A percentile compares a stretch with the other conserved stretches of the same genome.
Evolutionary conservation across 495 filamentous ascomycete species (phyloP).

Genomic region (Penicillium paxilli): DNA sequence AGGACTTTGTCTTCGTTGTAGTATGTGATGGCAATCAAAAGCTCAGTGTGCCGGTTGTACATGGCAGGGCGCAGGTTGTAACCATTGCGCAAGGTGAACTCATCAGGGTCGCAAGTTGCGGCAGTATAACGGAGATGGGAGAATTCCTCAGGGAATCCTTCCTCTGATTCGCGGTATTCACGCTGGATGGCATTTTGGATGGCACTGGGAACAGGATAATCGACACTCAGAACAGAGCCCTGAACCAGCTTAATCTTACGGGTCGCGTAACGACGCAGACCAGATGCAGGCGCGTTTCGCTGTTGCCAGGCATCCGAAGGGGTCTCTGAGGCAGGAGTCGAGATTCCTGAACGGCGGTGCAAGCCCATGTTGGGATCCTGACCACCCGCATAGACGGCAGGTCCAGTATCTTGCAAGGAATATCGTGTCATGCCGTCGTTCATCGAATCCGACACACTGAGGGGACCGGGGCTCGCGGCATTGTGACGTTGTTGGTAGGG

Average conservation of each 20-base stretch:
- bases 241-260: constrained; percentile 96
- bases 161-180: constrained; percentile 87
- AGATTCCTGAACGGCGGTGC: constrained; percentile 21
- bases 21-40: constrained; percentile 96
- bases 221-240: constrained; percentile 91
- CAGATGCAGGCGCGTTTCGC: constrained; percentile 66
- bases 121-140: constrained; percentile 97
- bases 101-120: constrained; percentile 95
- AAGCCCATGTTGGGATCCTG: constrained; percentile 53
- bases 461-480: constrained; percentile 9
- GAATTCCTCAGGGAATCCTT: constrained; percentile 77
- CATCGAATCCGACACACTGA: constrained; percentile 60
- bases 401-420: constrained; percentile 35
- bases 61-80: constrained; percentile 97
- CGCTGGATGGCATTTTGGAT: constrained; percentile 94
- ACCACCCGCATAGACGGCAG: constrained; percentile 41
- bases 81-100: constrained; percentile 97
- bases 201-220: constrained; percentile 95
- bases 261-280: constrained; percentile 85
- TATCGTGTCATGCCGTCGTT: constrained; percentile 45
- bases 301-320: constrained; percentile 75
- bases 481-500: neutral
- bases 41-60: constrained; percentile 98
- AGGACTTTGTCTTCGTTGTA: constrained; percentile 99
- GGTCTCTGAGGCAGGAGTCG: constrained; percentile 37